Evolutionary conservation across 352 stramenopile species (phyloP).

Genomic region (Pythium periplocum): DNA sequence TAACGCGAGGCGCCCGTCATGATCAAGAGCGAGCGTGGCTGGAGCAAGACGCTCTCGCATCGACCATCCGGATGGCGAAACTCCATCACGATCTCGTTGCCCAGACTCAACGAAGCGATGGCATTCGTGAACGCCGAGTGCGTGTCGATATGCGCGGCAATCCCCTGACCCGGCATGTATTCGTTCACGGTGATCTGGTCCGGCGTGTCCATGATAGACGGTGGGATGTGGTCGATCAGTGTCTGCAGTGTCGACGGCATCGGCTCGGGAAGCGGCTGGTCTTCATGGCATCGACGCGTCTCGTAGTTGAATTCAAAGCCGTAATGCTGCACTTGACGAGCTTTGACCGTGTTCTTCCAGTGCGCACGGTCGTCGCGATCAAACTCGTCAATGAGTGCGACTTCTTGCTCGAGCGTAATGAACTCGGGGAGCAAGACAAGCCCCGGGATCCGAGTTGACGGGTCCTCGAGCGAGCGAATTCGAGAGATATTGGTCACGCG

Average conservation of each 20-base stretch:
- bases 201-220: conserved; percentile 51
- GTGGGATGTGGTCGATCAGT: conserved; percentile 48
- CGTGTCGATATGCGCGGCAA: conserved; percentile 85
- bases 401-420: conserved; percentile 54
- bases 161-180: conserved; percentile 85
- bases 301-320: conserved; percentile 87
- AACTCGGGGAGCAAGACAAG: conserved; percentile 63
- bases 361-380: conserved; percentile 40
- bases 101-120: conserved; percentile 78
- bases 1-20: conserved; percentile 84
- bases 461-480: conserved; percentile 29
- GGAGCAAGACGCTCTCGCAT: conserved; percentile 58
- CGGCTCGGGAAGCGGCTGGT: conserved; percentile 32
- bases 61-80: conserved; percentile 62
- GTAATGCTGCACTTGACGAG: conserved; percentile 86
- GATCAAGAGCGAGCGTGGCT: conserved; percentile 70
- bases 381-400: conserved; percentile 44
- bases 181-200: conserved; percentile 88
- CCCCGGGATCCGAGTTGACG: conserved; percentile 45
- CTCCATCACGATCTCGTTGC: conserved; percentile 81
- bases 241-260: conserved; percentile 38
- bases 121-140: conserved; percentile 83
- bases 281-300: conserved; percentile 54
- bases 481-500: conserved; percentile 57
- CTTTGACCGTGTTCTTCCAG: conserved; percentile 74